Percentiles rank a stretch among this genome's conserved stretches.
phyloP scores from a whole-genome alignment of 2,329 filamentous ascomycete species.

The Byssoonygena ceratinophila region DNA sequence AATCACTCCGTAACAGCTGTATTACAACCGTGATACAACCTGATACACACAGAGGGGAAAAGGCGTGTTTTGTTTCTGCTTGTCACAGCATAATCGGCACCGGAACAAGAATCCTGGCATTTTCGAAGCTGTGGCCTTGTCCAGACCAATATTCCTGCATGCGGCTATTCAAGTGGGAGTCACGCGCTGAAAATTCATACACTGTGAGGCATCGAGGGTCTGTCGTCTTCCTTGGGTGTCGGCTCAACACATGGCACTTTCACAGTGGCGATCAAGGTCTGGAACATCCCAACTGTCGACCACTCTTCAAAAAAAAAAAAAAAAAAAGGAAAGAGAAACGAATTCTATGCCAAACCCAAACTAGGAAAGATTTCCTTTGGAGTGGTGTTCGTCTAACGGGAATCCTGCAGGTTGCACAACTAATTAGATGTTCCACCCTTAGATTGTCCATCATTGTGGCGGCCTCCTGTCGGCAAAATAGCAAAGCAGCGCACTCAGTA shows the following conservation, averaged over 20 bases:
- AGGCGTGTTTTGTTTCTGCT: not conserved
- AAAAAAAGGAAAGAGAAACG: too few species aligned
- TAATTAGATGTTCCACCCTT: conserved; percentile 1
- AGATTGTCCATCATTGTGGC: not conserved
- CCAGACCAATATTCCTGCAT: not conserved
- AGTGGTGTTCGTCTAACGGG: not conserved
- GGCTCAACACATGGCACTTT: not conserved
- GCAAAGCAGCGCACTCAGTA: not conserved
- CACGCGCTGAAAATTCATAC: conserved; percentile 1
- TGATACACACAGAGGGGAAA: not conserved
- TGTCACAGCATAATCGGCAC: not conserved
- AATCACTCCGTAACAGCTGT: too few species aligned
- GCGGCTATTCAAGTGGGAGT: not conserved
- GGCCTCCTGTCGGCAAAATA: not conserved
- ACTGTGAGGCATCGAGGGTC: not conserved
- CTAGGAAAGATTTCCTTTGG: conserved; percentile 6
- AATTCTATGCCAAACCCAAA: conserved; percentile 8
- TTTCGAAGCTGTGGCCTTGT: not conserved
- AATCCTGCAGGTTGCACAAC: not conserved
- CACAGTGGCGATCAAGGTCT: conserved; percentile 11
- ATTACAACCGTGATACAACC: conserved; percentile 8
- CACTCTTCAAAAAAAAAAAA: not conserved
- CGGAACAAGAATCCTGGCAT: not conserved
- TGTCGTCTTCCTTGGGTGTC: not conserved
- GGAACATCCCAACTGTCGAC: conserved; percentile 10